Percentiles rank a stretch among this genome's conserved stretches.
phyloP scores from a whole-genome alignment of 805 yeast species.

The Saccharomycopsis sp. region DNA sequence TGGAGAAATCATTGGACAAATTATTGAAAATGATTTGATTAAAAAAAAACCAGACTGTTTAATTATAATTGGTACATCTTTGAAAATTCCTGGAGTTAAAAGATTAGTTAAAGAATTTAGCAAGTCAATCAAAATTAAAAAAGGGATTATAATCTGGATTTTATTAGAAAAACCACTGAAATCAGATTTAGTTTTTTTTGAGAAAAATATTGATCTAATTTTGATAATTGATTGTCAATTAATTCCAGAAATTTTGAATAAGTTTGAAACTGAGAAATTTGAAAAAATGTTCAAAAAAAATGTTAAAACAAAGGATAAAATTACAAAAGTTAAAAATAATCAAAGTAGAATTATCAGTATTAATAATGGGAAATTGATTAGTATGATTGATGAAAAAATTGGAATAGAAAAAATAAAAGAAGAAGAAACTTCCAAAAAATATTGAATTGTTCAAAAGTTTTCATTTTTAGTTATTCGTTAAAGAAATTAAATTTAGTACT shows the following conservation, averaged over 20 bases:
- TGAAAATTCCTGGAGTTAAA: slow-evolving; percentile 69
- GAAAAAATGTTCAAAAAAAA: no score
- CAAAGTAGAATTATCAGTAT: no score
- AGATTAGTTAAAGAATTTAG: slow-evolving; percentile 34
- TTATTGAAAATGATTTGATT: slow-evolving; percentile 55
- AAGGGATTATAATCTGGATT: slow-evolving; percentile 54
- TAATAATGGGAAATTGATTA: no score
- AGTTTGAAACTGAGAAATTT: not conserved
- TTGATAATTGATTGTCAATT: slow-evolving; percentile 59
- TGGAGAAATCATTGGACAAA: slow-evolving; percentile 75
- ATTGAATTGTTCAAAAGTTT: no score
- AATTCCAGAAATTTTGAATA: slow-evolving; percentile 25
- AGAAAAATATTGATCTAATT: slow-evolving; percentile 41
- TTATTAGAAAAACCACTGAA: slow-evolving; percentile 46
- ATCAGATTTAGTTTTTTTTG: slow-evolving; percentile 38
- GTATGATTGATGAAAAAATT: no score
- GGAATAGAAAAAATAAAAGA: no score
- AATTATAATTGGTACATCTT: slow-evolving; percentile 74
- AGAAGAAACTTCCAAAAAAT: no score
- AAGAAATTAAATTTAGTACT: no score
- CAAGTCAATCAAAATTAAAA: slow-evolving; percentile 28
- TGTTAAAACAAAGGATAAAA: no score
- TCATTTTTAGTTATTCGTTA: no score
- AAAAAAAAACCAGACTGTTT: slow-evolving; percentile 59
- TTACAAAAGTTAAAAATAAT: no score